Percentiles rank a stretch among this genome's conserved stretches.
Evolutionary conservation across 2,329 filamentous ascomycete genomes (phyloP).

Genomic region (Cladosporium halotolerans): DNA sequence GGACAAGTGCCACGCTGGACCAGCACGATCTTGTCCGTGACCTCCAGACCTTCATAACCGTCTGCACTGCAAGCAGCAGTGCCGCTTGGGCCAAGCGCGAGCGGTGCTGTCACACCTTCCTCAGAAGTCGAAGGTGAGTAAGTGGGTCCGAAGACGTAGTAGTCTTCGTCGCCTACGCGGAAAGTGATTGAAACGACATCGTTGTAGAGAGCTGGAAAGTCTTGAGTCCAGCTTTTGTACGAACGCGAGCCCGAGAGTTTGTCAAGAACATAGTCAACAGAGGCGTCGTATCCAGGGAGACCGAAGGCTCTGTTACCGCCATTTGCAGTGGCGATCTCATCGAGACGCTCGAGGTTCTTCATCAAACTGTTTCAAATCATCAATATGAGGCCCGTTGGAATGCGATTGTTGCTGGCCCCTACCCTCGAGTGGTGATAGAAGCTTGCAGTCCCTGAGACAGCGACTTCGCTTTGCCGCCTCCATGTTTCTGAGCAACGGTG

Average conservation of each 20-base stretch:
- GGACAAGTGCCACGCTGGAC: slow-evolving; percentile 62
- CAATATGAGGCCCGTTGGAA: background rate
- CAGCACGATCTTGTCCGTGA: slow-evolving; percentile 61
- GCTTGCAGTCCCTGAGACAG: slow-evolving; percentile 14
- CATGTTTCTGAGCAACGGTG: background rate
- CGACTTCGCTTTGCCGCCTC: background rate
- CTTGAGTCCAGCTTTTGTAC: slow-evolving; percentile 14
- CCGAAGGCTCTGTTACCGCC: slow-evolving; percentile 57
- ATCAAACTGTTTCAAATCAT: slow-evolving; percentile 38
- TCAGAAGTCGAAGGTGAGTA: slow-evolving; percentile 57
- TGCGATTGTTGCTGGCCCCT: background rate
- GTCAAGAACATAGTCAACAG: slow-evolving; percentile 51
- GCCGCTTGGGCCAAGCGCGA: slow-evolving; percentile 49
- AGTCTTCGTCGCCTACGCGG: slow-evolving; percentile 53
- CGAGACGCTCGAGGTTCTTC: slow-evolving; percentile 48
- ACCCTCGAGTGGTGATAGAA: slow-evolving; percentile 13
- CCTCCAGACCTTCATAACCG: slow-evolving; percentile 54
- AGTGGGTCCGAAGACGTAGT: slow-evolving; percentile 53
- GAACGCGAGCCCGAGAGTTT: slow-evolving; percentile 39
- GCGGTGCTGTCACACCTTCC: slow-evolving; percentile 49
- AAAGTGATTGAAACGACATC: slow-evolving; percentile 28
- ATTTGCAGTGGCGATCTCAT: slow-evolving; percentile 50
- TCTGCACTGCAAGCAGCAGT: slow-evolving; percentile 57
- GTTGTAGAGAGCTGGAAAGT: slow-evolving; percentile 16
- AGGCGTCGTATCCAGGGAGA: slow-evolving; percentile 53